Evolutionary conservation across 2,329 filamentous ascomycete genomes (phyloP).

Genomic region (Arthrobotrys conoides): DNA sequence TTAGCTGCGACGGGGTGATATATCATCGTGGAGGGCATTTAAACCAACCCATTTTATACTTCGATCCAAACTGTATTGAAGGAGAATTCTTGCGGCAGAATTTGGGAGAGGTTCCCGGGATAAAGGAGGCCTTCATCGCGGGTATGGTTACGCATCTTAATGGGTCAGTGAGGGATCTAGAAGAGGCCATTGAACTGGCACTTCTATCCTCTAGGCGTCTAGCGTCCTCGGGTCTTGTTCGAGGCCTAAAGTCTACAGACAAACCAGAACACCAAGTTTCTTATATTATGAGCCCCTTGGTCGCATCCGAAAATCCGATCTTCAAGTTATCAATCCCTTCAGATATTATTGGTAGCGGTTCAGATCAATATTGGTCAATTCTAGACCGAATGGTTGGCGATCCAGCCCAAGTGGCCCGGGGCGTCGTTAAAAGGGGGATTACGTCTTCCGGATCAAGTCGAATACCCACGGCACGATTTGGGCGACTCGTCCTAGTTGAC

Average conservation of each 20-base stretch:
- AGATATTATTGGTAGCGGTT: constrained; percentile 45
- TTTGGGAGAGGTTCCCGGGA: constrained; percentile 35
- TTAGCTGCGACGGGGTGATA: constrained; percentile 50
- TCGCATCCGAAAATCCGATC: constrained; percentile 9
- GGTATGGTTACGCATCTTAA: constrained; percentile 26
- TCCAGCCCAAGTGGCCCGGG: constrained; percentile 38
- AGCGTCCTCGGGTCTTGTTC: constrained; percentile 25
- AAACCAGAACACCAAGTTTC: constrained; percentile 15
- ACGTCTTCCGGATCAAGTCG: constrained; percentile 19
- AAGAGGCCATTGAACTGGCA: constrained; percentile 37
- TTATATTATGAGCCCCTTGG: constrained; percentile 19
- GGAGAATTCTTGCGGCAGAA: constrained; percentile 49
- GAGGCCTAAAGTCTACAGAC: background rate
- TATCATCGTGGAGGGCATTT: constrained; percentile 43
- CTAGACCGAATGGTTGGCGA: constrained; percentile 45
- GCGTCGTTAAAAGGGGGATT: constrained; percentile 36
- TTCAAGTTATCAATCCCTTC: constrained; percentile 44
- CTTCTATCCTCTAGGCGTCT: constrained; percentile 32
- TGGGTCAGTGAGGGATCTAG: constrained; percentile 30
- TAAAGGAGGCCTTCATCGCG: constrained; percentile 46
- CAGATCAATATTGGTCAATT: constrained; percentile 48
- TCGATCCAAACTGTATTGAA: constrained; percentile 36
- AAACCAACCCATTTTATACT: constrained; percentile 46
- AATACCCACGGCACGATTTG: constrained; percentile 48
- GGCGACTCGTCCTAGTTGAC: constrained; percentile 39